phyloP scores from a whole-genome alignment of 2,329 filamentous ascomycete genomes.

The Aspergillus sp. region DNA sequence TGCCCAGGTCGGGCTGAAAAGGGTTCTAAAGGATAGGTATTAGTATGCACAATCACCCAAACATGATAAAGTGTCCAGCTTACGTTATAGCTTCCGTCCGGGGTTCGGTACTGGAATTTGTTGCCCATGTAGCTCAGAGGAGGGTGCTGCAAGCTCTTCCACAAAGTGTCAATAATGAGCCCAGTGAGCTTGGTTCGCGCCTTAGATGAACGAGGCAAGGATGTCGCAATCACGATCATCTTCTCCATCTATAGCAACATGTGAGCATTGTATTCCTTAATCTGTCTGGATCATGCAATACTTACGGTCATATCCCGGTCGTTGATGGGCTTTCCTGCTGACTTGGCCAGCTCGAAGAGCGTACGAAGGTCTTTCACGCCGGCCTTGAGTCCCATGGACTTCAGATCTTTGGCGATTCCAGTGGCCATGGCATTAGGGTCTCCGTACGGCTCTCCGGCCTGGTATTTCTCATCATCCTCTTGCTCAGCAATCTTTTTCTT shows the following conservation, averaged over 20 bases:
- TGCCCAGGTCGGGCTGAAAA: slow-evolving; percentile 3
- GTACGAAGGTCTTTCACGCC: slow-evolving; percentile 3
- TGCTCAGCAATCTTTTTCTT: slow-evolving; percentile 5
- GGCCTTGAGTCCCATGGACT: slow-evolving; percentile 54
- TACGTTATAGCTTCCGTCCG: slow-evolving; percentile 5
- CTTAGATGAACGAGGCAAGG: slow-evolving; percentile 3
- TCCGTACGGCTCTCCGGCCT: slow-evolving; percentile 5
- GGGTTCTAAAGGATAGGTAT: neutral
- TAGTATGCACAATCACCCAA: neutral
- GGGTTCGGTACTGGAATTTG: slow-evolving; percentile 5
- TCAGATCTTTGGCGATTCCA: slow-evolving; percentile 59
- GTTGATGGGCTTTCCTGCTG: slow-evolving; percentile 6
- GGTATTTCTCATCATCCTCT: slow-evolving; percentile 8
- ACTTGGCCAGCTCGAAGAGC: slow-evolving; percentile 5
- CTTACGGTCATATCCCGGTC: slow-evolving; percentile 5
- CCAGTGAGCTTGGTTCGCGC: slow-evolving; percentile 3
- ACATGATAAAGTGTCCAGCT: neutral
- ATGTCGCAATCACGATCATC: slow-evolving; percentile 3
- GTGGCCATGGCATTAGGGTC: slow-evolving; percentile 48
- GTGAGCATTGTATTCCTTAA: neutral
- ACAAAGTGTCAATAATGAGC: slow-evolving; percentile 3
- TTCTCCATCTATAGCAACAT: slow-evolving; percentile 4
- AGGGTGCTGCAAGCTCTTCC: slow-evolving; percentile 6
- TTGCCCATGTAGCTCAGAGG: slow-evolving; percentile 5
- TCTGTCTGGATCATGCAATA: neutral